These are phyloP conservation scores for Coccinonectria pachysandricola DNA, from an alignment of 2,329 filamentous ascomycete species.

Conservation along the genomic window DNA sequence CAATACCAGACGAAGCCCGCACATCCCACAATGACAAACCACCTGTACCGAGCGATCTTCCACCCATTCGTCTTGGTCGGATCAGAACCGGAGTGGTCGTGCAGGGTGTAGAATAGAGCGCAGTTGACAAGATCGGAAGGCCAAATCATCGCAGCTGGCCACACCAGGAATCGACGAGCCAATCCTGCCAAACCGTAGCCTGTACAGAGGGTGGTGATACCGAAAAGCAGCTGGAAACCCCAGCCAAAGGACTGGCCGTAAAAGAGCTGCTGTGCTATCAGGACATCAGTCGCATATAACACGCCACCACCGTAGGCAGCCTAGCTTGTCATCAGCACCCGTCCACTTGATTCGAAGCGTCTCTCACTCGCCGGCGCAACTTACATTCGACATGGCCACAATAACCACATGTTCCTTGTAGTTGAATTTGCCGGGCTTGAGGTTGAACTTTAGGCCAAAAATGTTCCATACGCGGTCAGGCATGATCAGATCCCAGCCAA, in stretches of 20 bases:
- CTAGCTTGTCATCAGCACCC: no score
- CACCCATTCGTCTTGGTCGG: conserved; percentile 47
- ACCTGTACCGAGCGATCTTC: conserved; percentile 52
- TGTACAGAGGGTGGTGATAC: conserved; percentile 44
- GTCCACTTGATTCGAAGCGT: no score
- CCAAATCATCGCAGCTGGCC: conserved; percentile 49
- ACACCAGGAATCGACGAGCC: conserved; percentile 41
- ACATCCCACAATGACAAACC: conserved; percentile 47
- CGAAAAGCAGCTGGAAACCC: conserved; percentile 44
- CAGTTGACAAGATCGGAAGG: conserved; percentile 44
- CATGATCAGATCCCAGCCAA: conserved; percentile 44
- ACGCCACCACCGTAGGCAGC: conserved; percentile 48
- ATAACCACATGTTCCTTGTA: conserved; percentile 53
- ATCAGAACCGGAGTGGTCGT: conserved; percentile 35
- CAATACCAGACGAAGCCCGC: conserved; percentile 47
- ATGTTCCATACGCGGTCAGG: conserved; percentile 41
- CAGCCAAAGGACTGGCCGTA: conserved; percentile 46
- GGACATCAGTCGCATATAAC: conserved; percentile 44
- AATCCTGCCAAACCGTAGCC: conserved; percentile 49
- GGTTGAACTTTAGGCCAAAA: conserved; percentile 43
- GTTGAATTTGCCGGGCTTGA: conserved; percentile 49
- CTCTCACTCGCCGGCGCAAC: no score
- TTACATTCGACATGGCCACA: conserved; percentile 54
- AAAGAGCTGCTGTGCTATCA: conserved; percentile 41
- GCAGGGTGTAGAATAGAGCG: conserved; percentile 39